phyloP scores from a whole-genome alignment of 306 rosid genomes.

The Begonia loranthoides region DNA sequence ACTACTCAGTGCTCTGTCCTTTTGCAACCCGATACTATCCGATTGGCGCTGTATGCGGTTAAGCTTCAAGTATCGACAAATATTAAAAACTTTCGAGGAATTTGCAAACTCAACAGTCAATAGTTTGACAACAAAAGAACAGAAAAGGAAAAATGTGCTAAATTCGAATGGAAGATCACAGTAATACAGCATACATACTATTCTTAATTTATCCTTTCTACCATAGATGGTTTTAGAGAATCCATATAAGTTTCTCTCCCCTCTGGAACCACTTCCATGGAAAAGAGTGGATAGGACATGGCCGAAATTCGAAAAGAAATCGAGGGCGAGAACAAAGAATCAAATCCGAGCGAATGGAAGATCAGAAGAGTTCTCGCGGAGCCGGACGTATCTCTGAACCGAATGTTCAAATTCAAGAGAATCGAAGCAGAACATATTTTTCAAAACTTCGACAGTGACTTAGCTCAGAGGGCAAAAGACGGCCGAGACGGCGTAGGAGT shows the following conservation, averaged over 20 bases:
- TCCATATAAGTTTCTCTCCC: background rate
- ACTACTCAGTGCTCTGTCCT: background rate
- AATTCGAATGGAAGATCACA: background rate
- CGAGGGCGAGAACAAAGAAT: background rate
- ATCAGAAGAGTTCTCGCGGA: slow-evolving; percentile 14
- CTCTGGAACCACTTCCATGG: background rate
- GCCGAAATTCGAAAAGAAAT: background rate
- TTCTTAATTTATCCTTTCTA: background rate
- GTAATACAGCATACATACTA: background rate
- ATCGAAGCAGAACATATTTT: slow-evolving; percentile 7
- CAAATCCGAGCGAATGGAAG: slow-evolving; percentile 11
- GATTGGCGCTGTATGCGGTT: background rate
- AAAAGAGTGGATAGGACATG: background rate
- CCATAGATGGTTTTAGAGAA: background rate
- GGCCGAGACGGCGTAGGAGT: slow-evolving; percentile 11
- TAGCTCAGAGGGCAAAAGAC: slow-evolving; percentile 1
- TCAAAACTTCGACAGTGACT: background rate
- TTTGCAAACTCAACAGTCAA: background rate
- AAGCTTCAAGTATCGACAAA: background rate
- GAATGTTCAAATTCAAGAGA: slow-evolving; percentile 13
- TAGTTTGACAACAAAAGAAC: background rate
- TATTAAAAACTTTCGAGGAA: background rate
- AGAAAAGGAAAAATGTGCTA: background rate
- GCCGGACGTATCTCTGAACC: slow-evolving; percentile 14
- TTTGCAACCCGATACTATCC: background rate